These are phyloP conservation scores for Cucurbita maxima DNA, from an alignment of 306 rosid species.

Conservation along the genomic window DNA sequence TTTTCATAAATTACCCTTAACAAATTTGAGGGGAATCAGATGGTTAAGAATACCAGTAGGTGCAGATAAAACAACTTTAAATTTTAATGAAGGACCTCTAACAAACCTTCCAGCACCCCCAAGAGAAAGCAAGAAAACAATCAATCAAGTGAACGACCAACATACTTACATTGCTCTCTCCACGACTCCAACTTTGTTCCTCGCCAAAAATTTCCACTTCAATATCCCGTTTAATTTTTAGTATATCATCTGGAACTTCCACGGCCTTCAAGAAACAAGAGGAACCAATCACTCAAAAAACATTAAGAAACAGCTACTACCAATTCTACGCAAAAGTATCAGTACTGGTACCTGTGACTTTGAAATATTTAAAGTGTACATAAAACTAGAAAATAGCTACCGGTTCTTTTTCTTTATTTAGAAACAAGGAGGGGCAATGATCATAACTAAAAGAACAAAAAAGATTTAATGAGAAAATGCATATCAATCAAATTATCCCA, in stretches of 20 bases:
- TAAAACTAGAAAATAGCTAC: background rate
- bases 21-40: background rate
- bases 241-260: conserved; percentile 52
- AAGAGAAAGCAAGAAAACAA: background rate
- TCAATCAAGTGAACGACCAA: background rate
- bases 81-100: background rate
- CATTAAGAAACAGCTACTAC: background rate
- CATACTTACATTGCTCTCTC: conserved; percentile 55
- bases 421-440: background rate
- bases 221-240: conserved; percentile 55
- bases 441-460: background rate
- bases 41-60: background rate
- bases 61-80: background rate
- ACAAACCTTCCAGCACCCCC: background rate
- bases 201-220: conserved; percentile 74
- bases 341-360: background rate
- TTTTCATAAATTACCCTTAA: background rate
- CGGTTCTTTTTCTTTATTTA: background rate
- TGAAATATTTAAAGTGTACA: background rate
- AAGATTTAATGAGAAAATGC: background rate
- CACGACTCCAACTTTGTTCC: conserved; percentile 68
- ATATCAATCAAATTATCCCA: background rate
- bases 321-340: background rate
- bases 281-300: background rate
- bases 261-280: conserved; percentile 30